Percentiles rank a stretch among this genome's conserved stretches.
Conservation (phyloP, 371 early-diverging fungal species). For the Mortierella polycephala region DNA sequence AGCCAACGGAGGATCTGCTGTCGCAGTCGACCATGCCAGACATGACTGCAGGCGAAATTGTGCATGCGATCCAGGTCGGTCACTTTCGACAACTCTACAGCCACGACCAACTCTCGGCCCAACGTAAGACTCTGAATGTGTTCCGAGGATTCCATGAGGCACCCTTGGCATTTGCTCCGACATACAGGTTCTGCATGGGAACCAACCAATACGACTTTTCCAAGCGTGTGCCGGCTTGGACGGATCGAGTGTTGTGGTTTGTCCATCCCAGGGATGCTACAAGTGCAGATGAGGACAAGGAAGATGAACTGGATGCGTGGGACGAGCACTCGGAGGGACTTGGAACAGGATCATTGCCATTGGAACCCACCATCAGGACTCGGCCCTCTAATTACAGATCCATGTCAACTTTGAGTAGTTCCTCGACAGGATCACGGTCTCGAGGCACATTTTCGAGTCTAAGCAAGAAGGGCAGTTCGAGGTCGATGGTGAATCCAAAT, state of each 20-base stretch:
- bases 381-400: constrained; percentile 5
- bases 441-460: constrained; percentile 43
- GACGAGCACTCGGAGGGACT: constrained; percentile 39
- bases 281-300: constrained; percentile 26
- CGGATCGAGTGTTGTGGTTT: constrained; percentile 73
- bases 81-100: constrained; percentile 46
- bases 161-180: constrained; percentile 68
- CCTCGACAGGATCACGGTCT: constrained; percentile 21
- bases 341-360: constrained; percentile 29
- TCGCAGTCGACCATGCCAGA: constrained; percentile 41
- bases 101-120: constrained; percentile 67
- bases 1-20: constrained; percentile 23
- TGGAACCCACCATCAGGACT: constrained; percentile 12
- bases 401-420: neutral
- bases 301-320: constrained; percentile 45
- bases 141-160: constrained; percentile 68
- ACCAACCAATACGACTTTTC: constrained; percentile 58
- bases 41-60: constrained; percentile 36
- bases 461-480: constrained; percentile 31
- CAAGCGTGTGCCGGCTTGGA: constrained; percentile 73
- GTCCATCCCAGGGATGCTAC: constrained; percentile 32
- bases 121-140: constrained; percentile 56
- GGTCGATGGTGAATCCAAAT: constrained; percentile 17
- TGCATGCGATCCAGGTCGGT: constrained; percentile 33
- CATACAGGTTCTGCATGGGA: constrained; percentile 71